Evolutionary conservation across 768 basidiomycete species (phyloP), one percentile per base, ranked within the genome.

Genomic region (Auricularia sp.): DNA sequence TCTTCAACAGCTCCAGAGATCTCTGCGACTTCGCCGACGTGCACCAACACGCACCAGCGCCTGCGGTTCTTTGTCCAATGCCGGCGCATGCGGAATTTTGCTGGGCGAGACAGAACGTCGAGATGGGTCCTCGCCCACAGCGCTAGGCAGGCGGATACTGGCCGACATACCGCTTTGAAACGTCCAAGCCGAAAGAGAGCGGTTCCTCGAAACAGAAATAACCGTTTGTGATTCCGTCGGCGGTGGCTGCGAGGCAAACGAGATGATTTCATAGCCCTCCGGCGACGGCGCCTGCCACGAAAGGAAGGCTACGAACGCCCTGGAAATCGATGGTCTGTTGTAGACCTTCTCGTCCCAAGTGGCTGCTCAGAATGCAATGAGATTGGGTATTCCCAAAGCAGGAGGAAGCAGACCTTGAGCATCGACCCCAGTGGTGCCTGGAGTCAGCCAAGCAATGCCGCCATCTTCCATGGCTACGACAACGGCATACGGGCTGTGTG

Each of bases 131-230:
- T 67, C 74, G 74, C 64, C 65, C 68, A 42, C 75, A 72, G n/a
- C 72, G 66, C 72, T 64, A 36, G 72, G 71, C 11, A 83, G 77
- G 54, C 90, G 74, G 11, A 77, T 73, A 71, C 82, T 86, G 36
- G 83, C 83, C 36, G 85, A 82, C n/a, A 87, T 80, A 71, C 90
- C 88, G 54, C 87, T 87, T 8, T 12, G 6, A 18, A 36, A 80
- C 67, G 89, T 88, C 94, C 94, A 98, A 53, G 90, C 78, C 44
- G 93, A 83, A 51, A 98, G 78, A 39, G 86, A 87, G 63, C 89
- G 83, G 77, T 97, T 93, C 63, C 93, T 81, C 8, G 94, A 93
- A 51, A 98, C 80, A 1, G 93, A 87, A 84, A 91, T 96, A 23
- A 88, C 77, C 69, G 90, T 80, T 42, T 80, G 82, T 64, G 89